Evolutionary conservation across 768 basidiomycete species (phyloP).

Genomic region (Calocybe indica): DNA sequence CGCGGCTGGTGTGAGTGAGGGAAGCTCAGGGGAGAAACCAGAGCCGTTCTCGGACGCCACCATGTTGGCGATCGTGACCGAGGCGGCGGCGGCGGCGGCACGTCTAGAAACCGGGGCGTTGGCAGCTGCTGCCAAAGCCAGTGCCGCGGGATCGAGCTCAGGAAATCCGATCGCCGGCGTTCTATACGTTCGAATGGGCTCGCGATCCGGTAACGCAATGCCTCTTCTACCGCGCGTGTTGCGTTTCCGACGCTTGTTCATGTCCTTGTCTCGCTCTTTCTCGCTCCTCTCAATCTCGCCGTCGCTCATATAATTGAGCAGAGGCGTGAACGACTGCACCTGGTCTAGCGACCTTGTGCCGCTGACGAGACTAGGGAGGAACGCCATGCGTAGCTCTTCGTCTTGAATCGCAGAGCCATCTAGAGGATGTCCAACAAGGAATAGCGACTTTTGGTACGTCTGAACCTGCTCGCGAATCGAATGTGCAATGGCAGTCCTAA

Average conservation of each 20-base stretch:
- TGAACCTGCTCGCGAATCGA: constrained; percentile 94
- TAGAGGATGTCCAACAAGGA: constrained; percentile 82
- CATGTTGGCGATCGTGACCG: constrained; percentile 84
- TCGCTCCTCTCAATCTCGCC: constrained; percentile 87
- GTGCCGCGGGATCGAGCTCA: constrained; percentile 64
- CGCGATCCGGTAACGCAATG: constrained; percentile 84
- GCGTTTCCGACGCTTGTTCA: constrained; percentile 78
- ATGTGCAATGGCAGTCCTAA: constrained; percentile 90
- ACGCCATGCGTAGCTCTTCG: constrained; percentile 86
- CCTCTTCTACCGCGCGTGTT: constrained; percentile 80
- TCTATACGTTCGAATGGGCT: constrained; percentile 86
- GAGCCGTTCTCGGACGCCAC: constrained; percentile 89
- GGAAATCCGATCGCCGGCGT: constrained; percentile 86
- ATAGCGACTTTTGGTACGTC: constrained; percentile 85
- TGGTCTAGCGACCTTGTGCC: constrained; percentile 74
- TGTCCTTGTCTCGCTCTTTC: constrained; percentile 90
- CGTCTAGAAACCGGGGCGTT: constrained; percentile 67
- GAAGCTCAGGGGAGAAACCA: constrained; percentile 42
- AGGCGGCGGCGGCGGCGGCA: constrained; percentile 83
- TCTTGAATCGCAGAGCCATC: constrained; percentile 77
- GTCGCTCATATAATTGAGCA: constrained; percentile 84
- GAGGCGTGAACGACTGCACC: constrained; percentile 76
- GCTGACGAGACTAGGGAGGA: constrained; percentile 74
- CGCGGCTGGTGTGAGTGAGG: constrained; percentile 28
- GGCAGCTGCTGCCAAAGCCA: constrained; percentile 60